Conservation (phyloP, 148 eudicot genomes). For the Nyssa sinensis region DNA sequence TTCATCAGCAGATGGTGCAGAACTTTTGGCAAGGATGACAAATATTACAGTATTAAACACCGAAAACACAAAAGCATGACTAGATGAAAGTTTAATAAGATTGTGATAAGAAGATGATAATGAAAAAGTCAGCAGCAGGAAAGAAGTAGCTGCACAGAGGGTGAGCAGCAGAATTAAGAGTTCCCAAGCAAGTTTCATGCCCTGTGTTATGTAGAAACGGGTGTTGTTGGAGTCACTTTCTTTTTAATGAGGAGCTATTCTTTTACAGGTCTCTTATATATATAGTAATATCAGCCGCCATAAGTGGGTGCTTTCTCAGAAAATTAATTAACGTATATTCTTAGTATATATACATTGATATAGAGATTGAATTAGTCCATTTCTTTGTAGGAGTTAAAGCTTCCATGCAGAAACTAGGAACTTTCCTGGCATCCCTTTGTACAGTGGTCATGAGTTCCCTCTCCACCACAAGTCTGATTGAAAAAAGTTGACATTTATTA, state of each 20-base stretch:
- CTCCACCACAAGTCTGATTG: no score
- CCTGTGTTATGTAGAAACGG: background rate
- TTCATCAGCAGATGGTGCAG: constrained; percentile 11
- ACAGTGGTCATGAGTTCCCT: no score
- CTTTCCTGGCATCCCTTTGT: background rate
- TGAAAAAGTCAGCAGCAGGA: constrained; percentile 11
- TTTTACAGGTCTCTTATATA: background rate
- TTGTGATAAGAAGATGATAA: background rate
- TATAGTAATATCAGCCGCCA: background rate
- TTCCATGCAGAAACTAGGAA: background rate
- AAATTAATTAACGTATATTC: background rate
- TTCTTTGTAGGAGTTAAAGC: background rate
- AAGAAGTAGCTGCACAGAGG: constrained; percentile 20
- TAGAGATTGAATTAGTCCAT: background rate
- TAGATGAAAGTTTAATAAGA: constrained; percentile 8
- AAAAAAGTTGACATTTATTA: no score
- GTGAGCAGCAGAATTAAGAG: background rate
- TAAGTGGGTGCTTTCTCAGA: background rate
- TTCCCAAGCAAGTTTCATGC: constrained; percentile 23
- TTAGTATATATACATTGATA: background rate
- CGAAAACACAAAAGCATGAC: constrained; percentile 24
- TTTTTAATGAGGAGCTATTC: background rate
- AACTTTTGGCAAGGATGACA: constrained; percentile 28
- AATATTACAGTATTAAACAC: constrained; percentile 24
- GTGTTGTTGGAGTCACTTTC: background rate